Conservation (phyloP, 805 yeast species). For the Wickerhamiella sorbophila region DNA sequence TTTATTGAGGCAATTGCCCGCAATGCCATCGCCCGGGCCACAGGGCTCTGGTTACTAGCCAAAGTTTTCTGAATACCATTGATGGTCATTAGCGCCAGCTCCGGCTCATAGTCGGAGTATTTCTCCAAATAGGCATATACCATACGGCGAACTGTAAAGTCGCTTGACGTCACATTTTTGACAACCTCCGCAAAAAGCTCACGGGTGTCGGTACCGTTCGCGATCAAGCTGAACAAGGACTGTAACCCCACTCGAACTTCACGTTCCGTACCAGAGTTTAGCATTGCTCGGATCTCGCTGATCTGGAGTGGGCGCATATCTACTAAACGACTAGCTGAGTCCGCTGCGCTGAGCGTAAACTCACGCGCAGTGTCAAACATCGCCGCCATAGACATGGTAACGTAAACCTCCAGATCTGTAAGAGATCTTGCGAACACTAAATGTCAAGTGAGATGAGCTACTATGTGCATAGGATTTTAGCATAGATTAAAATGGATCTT, state of each 20-base stretch:
- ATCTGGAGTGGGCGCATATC: constrained; percentile 50
- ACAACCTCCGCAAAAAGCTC: constrained; percentile 62
- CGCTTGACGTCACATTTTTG: constrained; percentile 63
- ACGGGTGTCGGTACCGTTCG: constrained; percentile 26
- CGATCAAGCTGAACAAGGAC: constrained; percentile 28
- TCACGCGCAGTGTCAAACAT: constrained; percentile 70
- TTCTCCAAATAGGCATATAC: constrained; percentile 62
- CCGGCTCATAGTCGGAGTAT: constrained; percentile 74
- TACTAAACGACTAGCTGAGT: constrained; percentile 44
- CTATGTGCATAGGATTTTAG: neutral
- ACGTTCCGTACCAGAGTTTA: constrained; percentile 56
- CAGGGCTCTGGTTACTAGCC: constrained; percentile 47
- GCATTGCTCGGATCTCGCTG: constrained; percentile 46
- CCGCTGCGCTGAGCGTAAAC: constrained; percentile 70
- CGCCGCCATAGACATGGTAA: constrained; percentile 21
- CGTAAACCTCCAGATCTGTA: constrained; percentile 26
- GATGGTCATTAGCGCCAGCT: constrained; percentile 75
- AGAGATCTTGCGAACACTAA: neutral
- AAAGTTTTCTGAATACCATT: constrained; percentile 82
- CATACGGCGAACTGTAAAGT: constrained; percentile 51
- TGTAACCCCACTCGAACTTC: constrained; percentile 49
- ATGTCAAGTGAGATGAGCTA: too few relatives aligned
- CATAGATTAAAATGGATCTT: constrained; percentile 81
- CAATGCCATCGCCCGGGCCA: constrained; percentile 56
- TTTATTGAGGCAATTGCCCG: constrained; percentile 71